Evolutionary conservation across 805 yeast species (phyloP).

Genomic region (Metschnikowia lachancei): DNA sequence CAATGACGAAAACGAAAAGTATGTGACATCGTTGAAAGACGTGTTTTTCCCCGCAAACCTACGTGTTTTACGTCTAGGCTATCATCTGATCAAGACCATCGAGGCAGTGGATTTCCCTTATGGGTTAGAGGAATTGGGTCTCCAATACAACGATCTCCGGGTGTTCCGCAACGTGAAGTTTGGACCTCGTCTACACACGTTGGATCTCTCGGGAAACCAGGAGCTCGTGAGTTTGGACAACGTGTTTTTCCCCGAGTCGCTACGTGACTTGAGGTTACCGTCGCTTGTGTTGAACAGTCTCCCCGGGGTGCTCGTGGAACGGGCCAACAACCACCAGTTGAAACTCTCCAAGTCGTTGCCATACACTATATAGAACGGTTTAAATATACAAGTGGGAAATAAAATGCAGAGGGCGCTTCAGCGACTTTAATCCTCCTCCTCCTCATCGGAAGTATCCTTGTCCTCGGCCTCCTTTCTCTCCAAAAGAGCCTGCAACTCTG

Average conservation of each 20-base stretch:
- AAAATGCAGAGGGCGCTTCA: background rate
- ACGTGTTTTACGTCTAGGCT: constrained; percentile 36
- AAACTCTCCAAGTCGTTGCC: constrained; percentile 8
- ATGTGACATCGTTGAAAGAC: constrained; percentile 41
- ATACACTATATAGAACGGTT: constrained; percentile 12
- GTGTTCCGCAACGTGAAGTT: constrained; percentile 37
- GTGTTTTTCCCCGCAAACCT: constrained; percentile 38
- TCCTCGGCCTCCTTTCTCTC: constrained; percentile 91
- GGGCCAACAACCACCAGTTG: constrained; percentile 38
- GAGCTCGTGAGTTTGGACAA: constrained; percentile 39
- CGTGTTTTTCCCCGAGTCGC: constrained; percentile 36
- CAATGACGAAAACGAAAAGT: constrained; percentile 40
- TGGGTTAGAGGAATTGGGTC: constrained; percentile 29
- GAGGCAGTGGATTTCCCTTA: constrained; percentile 42
- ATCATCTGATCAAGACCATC: constrained; percentile 38
- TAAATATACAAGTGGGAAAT: constrained; percentile 16
- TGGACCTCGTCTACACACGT: constrained; percentile 31
- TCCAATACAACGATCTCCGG: constrained; percentile 40
- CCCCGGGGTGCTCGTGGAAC: constrained; percentile 37
- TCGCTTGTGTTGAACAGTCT: constrained; percentile 33
- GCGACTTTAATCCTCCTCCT: constrained; percentile 41
- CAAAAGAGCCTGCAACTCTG: constrained; percentile 92
- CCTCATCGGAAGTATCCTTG: constrained; percentile 80
- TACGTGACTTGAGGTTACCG: constrained; percentile 37
- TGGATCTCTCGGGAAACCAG: constrained; percentile 43